Evolutionary conservation across 495 filamentous ascomycete species (phyloP), one percentile per base, ranked within the genome.

Genomic region (Physcia stellaris): DNA sequence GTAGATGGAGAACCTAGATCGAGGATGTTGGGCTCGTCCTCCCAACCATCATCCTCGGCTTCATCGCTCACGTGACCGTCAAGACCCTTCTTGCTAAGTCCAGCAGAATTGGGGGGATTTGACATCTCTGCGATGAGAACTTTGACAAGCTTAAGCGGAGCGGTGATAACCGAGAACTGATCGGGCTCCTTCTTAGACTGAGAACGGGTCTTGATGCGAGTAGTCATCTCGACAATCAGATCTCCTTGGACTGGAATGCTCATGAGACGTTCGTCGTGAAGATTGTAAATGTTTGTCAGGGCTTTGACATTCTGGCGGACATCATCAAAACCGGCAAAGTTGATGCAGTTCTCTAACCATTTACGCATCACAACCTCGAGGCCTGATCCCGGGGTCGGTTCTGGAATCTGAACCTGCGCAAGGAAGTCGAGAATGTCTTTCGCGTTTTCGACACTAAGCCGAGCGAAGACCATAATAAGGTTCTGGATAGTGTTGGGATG

Each of bases 221-320:
- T 77, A 39, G 77, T 83, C 38, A 76, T 66, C 29, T 77, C 72
- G 41, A 92, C 73, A 48, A 98, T 83, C 6, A 95, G 68, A 54
- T 98, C 90, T 28, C 90, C 90, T 61, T 84, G 86, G 24, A 94
- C 87, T 52, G 76, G 68, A 17, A 86, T 88, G 45, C 82, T 72
- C 3, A 69, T 57, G 11, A 98, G 48, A 9, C 90, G 80, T 4
- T 80, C 70, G 49, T 98, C 90, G 48, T 90, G 77, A 3, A 98
- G 68, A 39, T 75, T 77, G 55, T 85, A 95, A 9, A 98, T 61
- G 48, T 85, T 88, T 4, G 85, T 84, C 12, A 98, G 67, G 9
- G 90, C 90, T 44, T 94, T 86, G 45, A 94, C 82, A 47, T 96
- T 98, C 54, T 94, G 86, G 48, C 86, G 68, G 50, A 94, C 96